These are phyloP conservation scores for Sporothrix luriei DNA, from an alignment of 2,329 filamentous ascomycete species.

Conservation along the genomic window DNA sequence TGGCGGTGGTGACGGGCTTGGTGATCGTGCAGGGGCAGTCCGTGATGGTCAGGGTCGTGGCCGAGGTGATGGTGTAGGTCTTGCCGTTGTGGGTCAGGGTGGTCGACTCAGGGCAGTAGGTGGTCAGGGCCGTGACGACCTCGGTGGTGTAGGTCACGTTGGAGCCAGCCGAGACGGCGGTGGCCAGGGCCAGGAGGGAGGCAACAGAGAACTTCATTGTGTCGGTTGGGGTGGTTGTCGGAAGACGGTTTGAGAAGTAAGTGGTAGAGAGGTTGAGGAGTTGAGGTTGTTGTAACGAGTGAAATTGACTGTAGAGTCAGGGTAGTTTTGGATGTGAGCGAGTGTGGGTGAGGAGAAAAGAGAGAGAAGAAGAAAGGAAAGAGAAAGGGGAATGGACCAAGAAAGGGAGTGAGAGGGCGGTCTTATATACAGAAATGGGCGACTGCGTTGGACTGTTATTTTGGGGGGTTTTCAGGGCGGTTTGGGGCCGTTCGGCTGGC, in stretches of 20 bases:
- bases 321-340: slow-evolving; percentile 47
- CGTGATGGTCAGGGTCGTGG: slow-evolving; percentile 65
- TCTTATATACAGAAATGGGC: slow-evolving; percentile 37
- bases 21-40: slow-evolving; percentile 69
- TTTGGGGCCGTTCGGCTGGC: background rate
- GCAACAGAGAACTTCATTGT: slow-evolving; percentile 67
- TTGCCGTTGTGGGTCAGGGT: slow-evolving; percentile 63
- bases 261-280: slow-evolving; percentile 33
- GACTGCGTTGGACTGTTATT: slow-evolving; percentile 7
- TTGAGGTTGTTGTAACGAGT: slow-evolving; percentile 52
- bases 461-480: background rate
- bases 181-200: slow-evolving; percentile 55
- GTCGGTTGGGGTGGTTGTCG: slow-evolving; percentile 52
- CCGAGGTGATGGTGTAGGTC: slow-evolving; percentile 70
- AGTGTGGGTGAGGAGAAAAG: slow-evolving; percentile 55
- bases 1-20: slow-evolving; percentile 59
- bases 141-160: slow-evolving; percentile 64
- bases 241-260: slow-evolving; percentile 39
- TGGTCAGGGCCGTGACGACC: slow-evolving; percentile 67
- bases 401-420: slow-evolving; percentile 35
- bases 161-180: slow-evolving; percentile 49
- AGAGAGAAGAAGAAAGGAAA: slow-evolving; percentile 44
- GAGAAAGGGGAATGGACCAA: slow-evolving; percentile 42
- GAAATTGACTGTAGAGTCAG: slow-evolving; percentile 62
- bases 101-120: slow-evolving; percentile 71